A percentile compares a stretch with the other conserved stretches of the same genome.
Evolutionary conservation across 768 basidiomycete species (phyloP).

Genomic region (Lactarius quietus): DNA sequence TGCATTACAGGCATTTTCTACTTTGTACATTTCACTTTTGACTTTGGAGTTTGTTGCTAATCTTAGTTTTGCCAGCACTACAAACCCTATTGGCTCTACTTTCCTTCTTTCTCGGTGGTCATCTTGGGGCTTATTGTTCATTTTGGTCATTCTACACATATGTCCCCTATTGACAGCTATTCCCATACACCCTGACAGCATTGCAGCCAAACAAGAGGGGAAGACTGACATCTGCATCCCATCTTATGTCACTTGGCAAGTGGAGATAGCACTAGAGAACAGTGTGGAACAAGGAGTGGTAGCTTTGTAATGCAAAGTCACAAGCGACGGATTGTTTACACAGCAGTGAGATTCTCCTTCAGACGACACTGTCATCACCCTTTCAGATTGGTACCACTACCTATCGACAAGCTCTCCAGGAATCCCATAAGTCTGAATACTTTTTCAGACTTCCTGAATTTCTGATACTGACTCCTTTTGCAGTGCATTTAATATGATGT

Average conservation of each 20-base stretch:
- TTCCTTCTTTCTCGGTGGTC: constrained; percentile 70
- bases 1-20: constrained; percentile 45
- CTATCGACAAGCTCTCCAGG: constrained; percentile 1
- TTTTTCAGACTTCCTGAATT: no score
- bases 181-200: neutral
- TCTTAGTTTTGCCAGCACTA: constrained; percentile 52
- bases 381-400: constrained; percentile 42
- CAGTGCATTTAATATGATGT: constrained; percentile 34
- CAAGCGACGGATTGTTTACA: no score
- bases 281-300: neutral
- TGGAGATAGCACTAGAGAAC: neutral
- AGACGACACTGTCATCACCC: constrained; percentile 47
- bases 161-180: constrained; percentile 32
- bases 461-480: neutral
- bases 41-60: neutral
- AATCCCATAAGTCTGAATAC: neutral
- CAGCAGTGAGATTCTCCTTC: neutral
- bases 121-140: constrained; percentile 72
- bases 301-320: no score
- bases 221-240: constrained; percentile 56
- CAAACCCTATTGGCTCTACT: constrained; percentile 86
- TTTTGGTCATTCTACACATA: constrained; percentile 84
- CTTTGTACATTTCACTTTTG: constrained; percentile 38
- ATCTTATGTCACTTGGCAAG: constrained; percentile 44
- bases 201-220: constrained; percentile 70